These are phyloP conservation scores for Whalleya microplaca DNA, from an alignment of 2,329 filamentous ascomycete species.

Conservation along the genomic window DNA sequence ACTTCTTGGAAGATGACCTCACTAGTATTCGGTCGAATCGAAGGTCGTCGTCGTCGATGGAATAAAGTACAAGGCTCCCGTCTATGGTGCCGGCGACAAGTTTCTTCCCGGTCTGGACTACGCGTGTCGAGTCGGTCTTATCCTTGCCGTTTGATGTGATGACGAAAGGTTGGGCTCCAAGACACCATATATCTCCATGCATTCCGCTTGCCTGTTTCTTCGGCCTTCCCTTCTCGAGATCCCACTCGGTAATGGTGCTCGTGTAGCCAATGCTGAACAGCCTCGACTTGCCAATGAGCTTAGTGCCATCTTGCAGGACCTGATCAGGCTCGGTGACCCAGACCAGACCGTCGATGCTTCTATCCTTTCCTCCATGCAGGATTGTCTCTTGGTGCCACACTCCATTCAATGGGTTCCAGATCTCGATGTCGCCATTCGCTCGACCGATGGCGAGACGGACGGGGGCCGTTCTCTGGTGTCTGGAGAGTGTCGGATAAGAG, in stretches of 20 bases:
- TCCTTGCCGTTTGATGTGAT: slow-evolving; percentile 31
- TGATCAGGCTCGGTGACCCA: slow-evolving; percentile 90
- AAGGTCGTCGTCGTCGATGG: slow-evolving; percentile 82
- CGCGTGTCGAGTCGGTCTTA: slow-evolving; percentile 27
- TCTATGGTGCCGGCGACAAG: slow-evolving; percentile 89
- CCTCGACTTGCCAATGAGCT: slow-evolving; percentile 72
- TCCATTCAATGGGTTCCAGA: slow-evolving; percentile 88
- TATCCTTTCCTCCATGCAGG: slow-evolving; percentile 79
- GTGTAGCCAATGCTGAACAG: slow-evolving; percentile 97
- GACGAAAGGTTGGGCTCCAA: slow-evolving; percentile 75
- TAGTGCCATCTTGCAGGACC: slow-evolving; percentile 63
- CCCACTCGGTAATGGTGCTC: slow-evolving; percentile 92
- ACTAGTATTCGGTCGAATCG: slow-evolving; percentile 77
- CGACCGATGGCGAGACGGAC: slow-evolving; percentile 86
- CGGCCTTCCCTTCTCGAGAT: slow-evolving; percentile 77
- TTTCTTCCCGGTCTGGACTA: slow-evolving; percentile 52
- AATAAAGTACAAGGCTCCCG: slow-evolving; percentile 84
- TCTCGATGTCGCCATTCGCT: slow-evolving; percentile 94
- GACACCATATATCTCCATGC: slow-evolving; percentile 96
- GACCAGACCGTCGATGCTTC: slow-evolving; percentile 85
- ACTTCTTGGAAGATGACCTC: slow-evolving; percentile 78
- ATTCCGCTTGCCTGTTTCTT: slow-evolving; percentile 86
- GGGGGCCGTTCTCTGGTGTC: slow-evolving; percentile 57
- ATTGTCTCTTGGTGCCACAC: slow-evolving; percentile 89
- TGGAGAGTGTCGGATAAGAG: slow-evolving; percentile 68